A percentile compares a stretch with the other conserved stretches of the same genome.
Conservation (phyloP, 345 rosid species). For the Garcia nutans region DNA sequence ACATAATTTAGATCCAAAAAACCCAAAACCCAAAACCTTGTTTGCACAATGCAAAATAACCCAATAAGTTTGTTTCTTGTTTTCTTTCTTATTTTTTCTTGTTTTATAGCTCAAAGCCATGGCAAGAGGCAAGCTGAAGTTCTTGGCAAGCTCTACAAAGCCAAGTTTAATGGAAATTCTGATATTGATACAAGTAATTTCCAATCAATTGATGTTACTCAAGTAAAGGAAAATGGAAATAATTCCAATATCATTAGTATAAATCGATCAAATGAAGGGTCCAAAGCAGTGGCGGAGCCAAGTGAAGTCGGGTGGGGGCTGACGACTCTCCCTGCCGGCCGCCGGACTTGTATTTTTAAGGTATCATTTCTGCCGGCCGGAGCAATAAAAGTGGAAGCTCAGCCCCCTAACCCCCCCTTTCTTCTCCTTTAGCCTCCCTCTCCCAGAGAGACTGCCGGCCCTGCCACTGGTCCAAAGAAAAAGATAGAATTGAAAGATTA, state of each 20-base stretch:
- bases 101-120: neutral
- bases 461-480: slow-evolving; percentile 48
- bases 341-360: too few relatives aligned
- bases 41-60: slow-evolving; percentile 2
- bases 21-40: neutral
- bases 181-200: slow-evolving; percentile 24
- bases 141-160: slow-evolving; percentile 33
- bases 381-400: too few relatives aligned
- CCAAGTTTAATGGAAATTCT: slow-evolving; percentile 24
- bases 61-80: slow-evolving; percentile 2
- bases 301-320: too few relatives aligned
- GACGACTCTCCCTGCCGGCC: too few relatives aligned
- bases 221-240: neutral
- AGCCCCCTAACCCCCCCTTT: too few relatives aligned
- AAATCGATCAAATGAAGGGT: slow-evolving; percentile 3
- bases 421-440: too few relatives aligned
- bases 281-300: too few relatives aligned
- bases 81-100: slow-evolving; percentile 17
- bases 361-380: too few relatives aligned
- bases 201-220: neutral
- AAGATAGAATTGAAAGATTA: slow-evolving; percentile 48
- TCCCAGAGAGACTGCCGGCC: too few relatives aligned
- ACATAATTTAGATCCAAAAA: neutral
- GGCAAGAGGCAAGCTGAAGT: slow-evolving; percentile 30
- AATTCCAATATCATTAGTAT: neutral